Evolutionary conservation across 2,329 filamentous ascomycete species (phyloP).

Genomic region (Coniella vitis): DNA sequence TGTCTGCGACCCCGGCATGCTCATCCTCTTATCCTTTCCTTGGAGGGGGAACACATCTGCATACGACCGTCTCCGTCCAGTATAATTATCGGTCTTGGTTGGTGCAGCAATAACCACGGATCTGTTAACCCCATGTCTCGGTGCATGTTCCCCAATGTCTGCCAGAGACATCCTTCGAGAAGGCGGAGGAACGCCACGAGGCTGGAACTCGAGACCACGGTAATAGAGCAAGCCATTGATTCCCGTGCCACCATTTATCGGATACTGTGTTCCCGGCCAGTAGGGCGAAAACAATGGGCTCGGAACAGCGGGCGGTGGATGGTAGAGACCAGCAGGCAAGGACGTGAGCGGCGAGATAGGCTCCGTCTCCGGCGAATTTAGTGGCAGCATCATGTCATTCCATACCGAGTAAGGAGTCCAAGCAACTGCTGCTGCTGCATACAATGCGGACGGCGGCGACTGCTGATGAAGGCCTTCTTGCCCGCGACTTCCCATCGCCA

Average conservation of each 20-base stretch:
- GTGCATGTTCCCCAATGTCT: neutral
- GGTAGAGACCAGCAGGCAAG: constrained; percentile 9
- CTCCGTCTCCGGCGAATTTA: constrained; percentile 18
- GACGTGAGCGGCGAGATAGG: constrained; percentile 12
- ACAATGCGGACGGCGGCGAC: constrained; percentile 16
- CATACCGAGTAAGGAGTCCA: constrained; percentile 10
- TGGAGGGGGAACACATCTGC: constrained; percentile 7
- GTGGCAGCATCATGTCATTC: constrained; percentile 23
- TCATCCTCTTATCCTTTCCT: constrained; percentile 24
- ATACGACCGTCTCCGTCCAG: constrained; percentile 13
- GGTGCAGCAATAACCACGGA: neutral
- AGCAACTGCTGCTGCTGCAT: neutral
- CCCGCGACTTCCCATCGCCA: constrained; percentile 10
- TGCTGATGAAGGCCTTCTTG: constrained; percentile 26
- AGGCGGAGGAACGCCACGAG: neutral
- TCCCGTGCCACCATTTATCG: neutral
- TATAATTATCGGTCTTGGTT: constrained; percentile 4
- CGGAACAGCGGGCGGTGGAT: constrained; percentile 2
- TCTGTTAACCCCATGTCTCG: neutral
- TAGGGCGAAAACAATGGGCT: constrained; percentile 6
- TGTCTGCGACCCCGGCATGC: constrained; percentile 25
- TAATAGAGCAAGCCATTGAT: neutral
- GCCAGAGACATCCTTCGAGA: neutral
- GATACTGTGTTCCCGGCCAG: constrained; percentile 1
- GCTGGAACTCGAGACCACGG: neutral